Percentiles rank a stretch among this genome's conserved stretches.
phyloP scores from a whole-genome alignment of 768 basidiomycete genomes.

The Suillus subluteus region DNA sequence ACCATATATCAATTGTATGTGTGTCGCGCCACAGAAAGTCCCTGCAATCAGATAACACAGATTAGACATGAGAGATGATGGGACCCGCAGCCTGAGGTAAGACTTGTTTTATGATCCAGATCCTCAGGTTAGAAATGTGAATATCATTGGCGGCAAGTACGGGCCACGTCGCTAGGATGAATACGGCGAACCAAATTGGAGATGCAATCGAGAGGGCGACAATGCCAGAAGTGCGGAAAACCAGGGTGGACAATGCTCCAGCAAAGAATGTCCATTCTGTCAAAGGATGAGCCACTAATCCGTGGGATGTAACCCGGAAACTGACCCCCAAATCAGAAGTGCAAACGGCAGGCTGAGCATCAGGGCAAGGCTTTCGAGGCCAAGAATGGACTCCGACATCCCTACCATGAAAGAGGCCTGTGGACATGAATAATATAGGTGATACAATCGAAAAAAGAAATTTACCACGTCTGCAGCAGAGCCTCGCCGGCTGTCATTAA shows the following conservation, averaged over 20 bases:
- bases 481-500: conserved; percentile 30
- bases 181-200: conserved; percentile 5
- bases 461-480: conserved; percentile 35
- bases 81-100: not conserved
- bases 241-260: conserved; percentile 5
- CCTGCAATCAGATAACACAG: not conserved
- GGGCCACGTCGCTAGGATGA: conserved; percentile 12
- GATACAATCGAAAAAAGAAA: conserved; percentile 3
- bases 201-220: not conserved
- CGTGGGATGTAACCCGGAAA: not conserved
- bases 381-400: conserved; percentile 18
- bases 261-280: conserved; percentile 13
- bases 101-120: not conserved
- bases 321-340: conserved; percentile 37
- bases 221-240: conserved; percentile 2
- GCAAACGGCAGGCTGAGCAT: conserved; percentile 38
- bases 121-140: not conserved
- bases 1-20: not conserved
- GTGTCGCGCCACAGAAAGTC: not conserved
- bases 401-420: conserved; percentile 31
- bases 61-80: not conserved
- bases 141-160: conserved; percentile 2
- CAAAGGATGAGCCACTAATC: not conserved
- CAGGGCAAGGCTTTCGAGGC: conserved; percentile 34
- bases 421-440: not conserved